Evolutionary conservation across 805 yeast species (phyloP).

Genomic region (Clavispora carvajalis): DNA sequence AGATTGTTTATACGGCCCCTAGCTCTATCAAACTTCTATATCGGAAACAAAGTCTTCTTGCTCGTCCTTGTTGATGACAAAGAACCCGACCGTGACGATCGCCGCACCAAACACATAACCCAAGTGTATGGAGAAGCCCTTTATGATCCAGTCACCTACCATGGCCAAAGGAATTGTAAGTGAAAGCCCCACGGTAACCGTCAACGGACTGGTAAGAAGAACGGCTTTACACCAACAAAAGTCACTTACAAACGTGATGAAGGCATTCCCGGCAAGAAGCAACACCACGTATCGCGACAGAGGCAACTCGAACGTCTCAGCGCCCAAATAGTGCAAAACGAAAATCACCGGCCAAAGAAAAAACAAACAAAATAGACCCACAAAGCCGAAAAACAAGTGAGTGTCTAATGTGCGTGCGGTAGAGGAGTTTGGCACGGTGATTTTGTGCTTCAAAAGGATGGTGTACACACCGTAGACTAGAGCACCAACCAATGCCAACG

Average conservation of each 20-base stretch:
- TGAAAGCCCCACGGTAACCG: constrained; percentile 92
- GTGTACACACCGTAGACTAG: constrained; percentile 89
- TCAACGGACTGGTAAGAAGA: constrained; percentile 86
- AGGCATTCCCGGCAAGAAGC: constrained; percentile 59
- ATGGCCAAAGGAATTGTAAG: constrained; percentile 89
- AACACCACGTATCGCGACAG: constrained; percentile 43
- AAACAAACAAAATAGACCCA: constrained; percentile 75
- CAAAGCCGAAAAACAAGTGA: constrained; percentile 89
- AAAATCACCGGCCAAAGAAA: constrained; percentile 79
- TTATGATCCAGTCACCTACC: constrained; percentile 79
- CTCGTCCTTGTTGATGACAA: constrained; percentile 76
- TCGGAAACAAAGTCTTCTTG: constrained; percentile 46
- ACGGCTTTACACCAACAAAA: constrained; percentile 96
- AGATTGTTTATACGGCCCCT: not conserved
- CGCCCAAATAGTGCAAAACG: constrained; percentile 54
- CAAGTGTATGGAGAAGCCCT: constrained; percentile 54
- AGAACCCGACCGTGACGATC: constrained; percentile 76
- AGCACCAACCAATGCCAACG: constrained; percentile 79
- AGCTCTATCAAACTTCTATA: not conserved
- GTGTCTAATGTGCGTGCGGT: constrained; percentile 77
- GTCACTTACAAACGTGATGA: constrained; percentile 80
- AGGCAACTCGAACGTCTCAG: constrained; percentile 75
- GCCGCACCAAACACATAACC: constrained; percentile 75
- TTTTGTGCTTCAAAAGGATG: constrained; percentile 68
- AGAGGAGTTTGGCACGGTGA: constrained; percentile 37